These are phyloP conservation scores for Lachancea sp. DNA, from an alignment of 805 yeast genomes.

Conservation along the genomic window DNA sequence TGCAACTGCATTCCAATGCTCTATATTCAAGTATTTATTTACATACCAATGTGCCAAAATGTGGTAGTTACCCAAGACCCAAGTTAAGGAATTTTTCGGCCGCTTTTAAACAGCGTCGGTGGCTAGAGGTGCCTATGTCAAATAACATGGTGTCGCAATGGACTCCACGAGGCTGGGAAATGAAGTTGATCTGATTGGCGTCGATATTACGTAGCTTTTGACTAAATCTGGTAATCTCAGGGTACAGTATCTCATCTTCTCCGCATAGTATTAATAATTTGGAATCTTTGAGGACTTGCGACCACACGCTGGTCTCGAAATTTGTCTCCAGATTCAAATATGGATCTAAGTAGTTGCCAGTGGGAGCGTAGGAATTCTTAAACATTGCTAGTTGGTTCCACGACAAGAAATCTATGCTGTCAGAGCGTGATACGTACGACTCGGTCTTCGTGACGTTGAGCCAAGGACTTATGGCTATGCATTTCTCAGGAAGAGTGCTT, in stretches of 20 bases:
- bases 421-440: slow-evolving; percentile 1
- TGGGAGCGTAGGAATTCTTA: slow-evolving; percentile 10
- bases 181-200: background rate
- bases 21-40: no score
- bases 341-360: slow-evolving; percentile 11
- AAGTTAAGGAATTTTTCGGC: slow-evolving; percentile 1
- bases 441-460: slow-evolving; percentile 18
- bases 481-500: slow-evolving; percentile 15
- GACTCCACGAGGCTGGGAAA: slow-evolving; percentile 6
- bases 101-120: background rate
- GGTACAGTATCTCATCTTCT: slow-evolving; percentile 18
- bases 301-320: slow-evolving; percentile 17
- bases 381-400: slow-evolving; percentile 9
- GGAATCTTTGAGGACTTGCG: slow-evolving; percentile 9
- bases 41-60: no score
- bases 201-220: slow-evolving; percentile 3
- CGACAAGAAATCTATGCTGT: slow-evolving; percentile 14
- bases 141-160: slow-evolving; percentile 6
- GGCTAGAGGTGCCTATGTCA: background rate
- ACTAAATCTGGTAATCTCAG: slow-evolving; percentile 13
- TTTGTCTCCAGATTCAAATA: slow-evolving; percentile 18
- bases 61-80: background rate
- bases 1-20: no score
- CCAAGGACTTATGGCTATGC: slow-evolving; percentile 27
- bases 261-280: slow-evolving; percentile 20